These are phyloP conservation scores for peach (Prunus persica) DNA, from an alignment of 306 rosid genomes.

Conservation along the genomic window DNA sequence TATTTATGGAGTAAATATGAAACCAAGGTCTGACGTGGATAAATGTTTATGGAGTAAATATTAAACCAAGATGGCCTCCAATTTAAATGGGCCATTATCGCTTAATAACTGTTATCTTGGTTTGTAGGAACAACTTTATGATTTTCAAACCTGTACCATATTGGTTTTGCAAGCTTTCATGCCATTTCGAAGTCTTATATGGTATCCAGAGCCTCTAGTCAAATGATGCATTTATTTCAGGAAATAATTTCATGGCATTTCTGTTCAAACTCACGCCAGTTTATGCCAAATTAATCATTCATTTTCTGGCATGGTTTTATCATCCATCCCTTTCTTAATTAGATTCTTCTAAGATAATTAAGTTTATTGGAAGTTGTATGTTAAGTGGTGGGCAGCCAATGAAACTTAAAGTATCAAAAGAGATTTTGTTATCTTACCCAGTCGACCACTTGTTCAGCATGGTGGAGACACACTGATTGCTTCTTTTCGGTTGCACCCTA, in stretches of 20 bases:
- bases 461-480: conserved; percentile 46
- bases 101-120: no score
- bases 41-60: no score
- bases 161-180: no score
- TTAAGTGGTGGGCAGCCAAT: conserved; percentile 8
- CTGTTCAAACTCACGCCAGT: conserved; percentile 44
- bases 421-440: background rate
- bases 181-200: no score
- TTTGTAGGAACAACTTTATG: no score
- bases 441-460: conserved; percentile 35
- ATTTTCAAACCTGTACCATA: no score
- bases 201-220: no score
- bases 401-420: background rate
- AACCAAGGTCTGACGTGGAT: no score
- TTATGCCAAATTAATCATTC: conserved; percentile 2
- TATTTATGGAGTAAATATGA: no score
- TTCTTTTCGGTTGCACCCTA: conserved; percentile 16
- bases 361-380: background rate
- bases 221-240: background rate
- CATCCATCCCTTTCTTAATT: background rate
- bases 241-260: conserved; percentile 22
- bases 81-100: no score
- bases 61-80: no score
- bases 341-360: background rate
- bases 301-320: conserved; percentile 3